Percentiles rank a stretch among this genome's conserved stretches.
Evolutionary conservation across 2,329 filamentous ascomycete species (phyloP).

Genomic region (Cryphonectria naterciae): DNA sequence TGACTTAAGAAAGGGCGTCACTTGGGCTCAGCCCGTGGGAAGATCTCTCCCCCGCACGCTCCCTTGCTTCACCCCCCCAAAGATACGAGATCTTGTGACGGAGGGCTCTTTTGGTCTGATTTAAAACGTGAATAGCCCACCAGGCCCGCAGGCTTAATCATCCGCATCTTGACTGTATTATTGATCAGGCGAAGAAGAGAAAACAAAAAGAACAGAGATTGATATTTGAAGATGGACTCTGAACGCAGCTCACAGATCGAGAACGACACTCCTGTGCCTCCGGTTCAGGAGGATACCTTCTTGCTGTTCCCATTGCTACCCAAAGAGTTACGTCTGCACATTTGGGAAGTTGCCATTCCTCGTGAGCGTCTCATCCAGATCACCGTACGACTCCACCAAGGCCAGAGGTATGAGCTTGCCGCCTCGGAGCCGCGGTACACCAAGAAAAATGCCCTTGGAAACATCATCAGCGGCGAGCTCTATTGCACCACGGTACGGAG

Average conservation of each 20-base stretch:
- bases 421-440: constrained; percentile 19
- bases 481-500: not conserved
- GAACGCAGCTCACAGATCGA: not conserved
- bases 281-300: constrained; percentile 1
- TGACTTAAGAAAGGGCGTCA: not conserved
- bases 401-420: not conserved
- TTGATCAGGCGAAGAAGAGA: not conserved
- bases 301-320: constrained; percentile 14
- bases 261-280: not conserved
- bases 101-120: not conserved
- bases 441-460: constrained; percentile 21
- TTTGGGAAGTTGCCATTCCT: constrained; percentile 26
- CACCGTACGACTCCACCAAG: not conserved
- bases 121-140: not conserved
- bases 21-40: not conserved
- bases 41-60: not conserved
- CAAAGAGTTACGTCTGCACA: constrained; percentile 25
- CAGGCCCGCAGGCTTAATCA: not conserved
- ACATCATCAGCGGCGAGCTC: constrained; percentile 22
- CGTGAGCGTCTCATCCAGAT: constrained; percentile 23
- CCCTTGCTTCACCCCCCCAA: not conserved
- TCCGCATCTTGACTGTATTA: not conserved
- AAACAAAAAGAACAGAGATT: not conserved
- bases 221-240: not conserved
- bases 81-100: not conserved